A percentile compares a stretch with the other conserved stretches of the same genome.
Evolutionary conservation across 345 rosid species (phyloP).

Genomic region (Rhodomyrtus tomentosa): DNA sequence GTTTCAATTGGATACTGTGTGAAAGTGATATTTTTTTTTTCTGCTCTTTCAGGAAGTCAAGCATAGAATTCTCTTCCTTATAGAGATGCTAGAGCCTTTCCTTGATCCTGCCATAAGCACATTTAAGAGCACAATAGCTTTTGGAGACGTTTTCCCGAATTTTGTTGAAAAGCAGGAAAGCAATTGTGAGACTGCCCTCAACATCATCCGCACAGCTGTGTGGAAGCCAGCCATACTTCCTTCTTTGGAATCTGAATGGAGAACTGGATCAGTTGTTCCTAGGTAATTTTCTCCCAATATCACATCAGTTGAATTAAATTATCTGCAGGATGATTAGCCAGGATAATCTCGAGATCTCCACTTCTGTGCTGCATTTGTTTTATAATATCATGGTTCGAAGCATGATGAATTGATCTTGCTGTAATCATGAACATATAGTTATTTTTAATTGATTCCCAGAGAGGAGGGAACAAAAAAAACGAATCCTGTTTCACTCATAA

Average conservation of each 20-base stretch:
- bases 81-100: slow-evolving; percentile 82
- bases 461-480: background rate
- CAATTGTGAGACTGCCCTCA: slow-evolving; percentile 42
- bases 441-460: background rate
- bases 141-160: slow-evolving; percentile 42
- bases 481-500: background rate
- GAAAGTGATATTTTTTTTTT: background rate
- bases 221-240: slow-evolving; percentile 70
- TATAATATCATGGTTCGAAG: background rate
- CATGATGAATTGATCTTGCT: background rate
- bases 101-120: slow-evolving; percentile 56
- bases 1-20: background rate
- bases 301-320: background rate
- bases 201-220: slow-evolving; percentile 59
- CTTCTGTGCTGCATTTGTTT: background rate
- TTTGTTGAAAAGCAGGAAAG: slow-evolving; percentile 49
- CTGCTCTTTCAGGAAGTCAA: slow-evolving; percentile 52
- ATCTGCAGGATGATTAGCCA: background rate
- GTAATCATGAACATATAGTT: background rate
- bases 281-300: slow-evolving; percentile 29
- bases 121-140: slow-evolving; percentile 39
- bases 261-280: slow-evolving; percentile 68
- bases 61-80: slow-evolving; percentile 68
- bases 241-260: slow-evolving; percentile 74
- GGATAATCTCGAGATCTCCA: background rate